phyloP scores from a whole-genome alignment of 129 eudicot genomes.

The Helianthus tuberosus region DNA sequence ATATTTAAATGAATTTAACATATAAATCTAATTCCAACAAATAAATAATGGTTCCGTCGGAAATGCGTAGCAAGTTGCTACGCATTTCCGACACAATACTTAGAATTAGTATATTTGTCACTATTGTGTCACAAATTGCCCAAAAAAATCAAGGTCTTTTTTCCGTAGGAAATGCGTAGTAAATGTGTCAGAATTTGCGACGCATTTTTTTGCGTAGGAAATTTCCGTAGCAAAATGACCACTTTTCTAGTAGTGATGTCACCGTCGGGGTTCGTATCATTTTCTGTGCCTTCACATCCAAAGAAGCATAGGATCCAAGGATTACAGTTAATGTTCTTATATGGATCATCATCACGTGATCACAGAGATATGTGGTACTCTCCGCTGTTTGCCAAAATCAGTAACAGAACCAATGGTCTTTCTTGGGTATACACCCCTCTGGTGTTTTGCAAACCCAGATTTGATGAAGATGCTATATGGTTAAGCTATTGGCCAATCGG shows the following conservation, averaged over 20 bases:
- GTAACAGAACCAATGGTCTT: conserved; percentile 13
- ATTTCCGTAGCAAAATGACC: no score
- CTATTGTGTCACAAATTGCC: no score
- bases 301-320: conserved; percentile 4
- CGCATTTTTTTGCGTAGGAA: no score
- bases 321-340: not conserved
- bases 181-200: no score
- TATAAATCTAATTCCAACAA: no score
- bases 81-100: no score
- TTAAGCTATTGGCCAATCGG: not conserved
- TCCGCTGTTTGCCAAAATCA: not conserved
- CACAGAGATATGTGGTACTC: not conserved
- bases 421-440: conserved; percentile 22
- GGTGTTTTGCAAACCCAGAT: not conserved
- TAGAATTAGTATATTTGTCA: no score
- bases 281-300: conserved; percentile 11
- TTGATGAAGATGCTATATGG: not conserved
- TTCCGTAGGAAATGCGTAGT: no score
- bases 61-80: no score
- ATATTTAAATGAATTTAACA: no score
- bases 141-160: no score
- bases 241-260: not conserved
- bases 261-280: conserved; percentile 5
- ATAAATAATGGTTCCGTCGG: no score
- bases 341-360: not conserved